Percentiles rank a stretch among this genome's conserved stretches.
These are phyloP conservation scores for Ustilago nuda DNA, from an alignment of 1,284 basidiomycete species.

Conservation along the genomic window DNA sequence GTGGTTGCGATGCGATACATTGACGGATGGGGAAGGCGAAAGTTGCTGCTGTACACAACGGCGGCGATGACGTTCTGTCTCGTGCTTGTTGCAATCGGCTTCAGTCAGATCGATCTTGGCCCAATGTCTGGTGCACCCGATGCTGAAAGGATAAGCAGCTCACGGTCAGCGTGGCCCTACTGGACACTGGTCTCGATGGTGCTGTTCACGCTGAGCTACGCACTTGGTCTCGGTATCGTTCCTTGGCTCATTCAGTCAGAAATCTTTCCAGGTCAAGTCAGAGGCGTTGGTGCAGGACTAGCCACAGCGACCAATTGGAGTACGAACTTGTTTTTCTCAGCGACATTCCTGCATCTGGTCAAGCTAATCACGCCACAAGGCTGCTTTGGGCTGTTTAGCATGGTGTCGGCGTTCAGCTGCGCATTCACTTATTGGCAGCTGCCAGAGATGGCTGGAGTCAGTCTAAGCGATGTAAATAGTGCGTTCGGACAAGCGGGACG, in stretches of 20 bases:
- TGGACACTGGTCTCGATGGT: slow-evolving; percentile 49
- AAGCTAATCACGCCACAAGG: slow-evolving; percentile 49
- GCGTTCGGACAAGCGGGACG: background rate
- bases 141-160: slow-evolving; percentile 1
- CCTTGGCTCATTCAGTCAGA: slow-evolving; percentile 64
- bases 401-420: slow-evolving; percentile 44
- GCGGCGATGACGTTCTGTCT: slow-evolving; percentile 44
- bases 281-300: slow-evolving; percentile 49
- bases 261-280: slow-evolving; percentile 48
- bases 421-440: slow-evolving; percentile 52
- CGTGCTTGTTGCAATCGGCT: slow-evolving; percentile 41
- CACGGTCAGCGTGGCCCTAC: slow-evolving; percentile 44
- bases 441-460: slow-evolving; percentile 52
- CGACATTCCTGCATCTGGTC: slow-evolving; percentile 50
- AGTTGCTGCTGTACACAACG: slow-evolving; percentile 57
- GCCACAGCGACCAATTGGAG: slow-evolving; percentile 58
- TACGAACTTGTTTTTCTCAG: slow-evolving; percentile 46
- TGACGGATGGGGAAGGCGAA: slow-evolving; percentile 54
- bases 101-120: slow-evolving; percentile 44
- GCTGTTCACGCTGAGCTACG: slow-evolving; percentile 53
- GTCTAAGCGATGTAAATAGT: slow-evolving; percentile 40
- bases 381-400: slow-evolving; percentile 51
- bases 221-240: slow-evolving; percentile 59
- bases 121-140: slow-evolving; percentile 13
- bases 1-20: slow-evolving; percentile 54